These are phyloP conservation scores for Papiliotrema nemorosa DNA, from an alignment of 1,284 basidiomycete genomes.

Conservation along the genomic window DNA sequence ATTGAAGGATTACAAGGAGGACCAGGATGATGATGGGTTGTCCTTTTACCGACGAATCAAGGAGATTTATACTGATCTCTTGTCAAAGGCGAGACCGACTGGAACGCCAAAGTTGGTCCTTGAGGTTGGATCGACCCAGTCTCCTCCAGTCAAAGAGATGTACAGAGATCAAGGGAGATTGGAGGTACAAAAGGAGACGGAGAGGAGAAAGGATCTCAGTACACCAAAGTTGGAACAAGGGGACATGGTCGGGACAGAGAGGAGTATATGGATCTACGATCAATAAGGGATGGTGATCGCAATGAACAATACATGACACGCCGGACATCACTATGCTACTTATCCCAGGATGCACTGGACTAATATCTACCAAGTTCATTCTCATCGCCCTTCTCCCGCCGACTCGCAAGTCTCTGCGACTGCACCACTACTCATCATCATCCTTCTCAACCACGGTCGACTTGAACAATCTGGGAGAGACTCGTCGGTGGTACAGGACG, in stretches of 20 bases:
- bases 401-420: too few relatives aligned
- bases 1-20: conserved; percentile 4
- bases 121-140: conserved; percentile 10
- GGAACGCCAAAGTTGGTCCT: conserved; percentile 9
- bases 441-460: conserved; percentile 11
- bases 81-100: conserved; percentile 1
- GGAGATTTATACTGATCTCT: conserved; percentile 11
- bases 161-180: not conserved
- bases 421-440: conserved; percentile 2
- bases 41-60: conserved; percentile 15
- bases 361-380: too few relatives aligned
- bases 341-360: too few relatives aligned
- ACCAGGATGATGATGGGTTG: conserved; percentile 9
- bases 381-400: too few relatives aligned
- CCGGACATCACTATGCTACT: too few relatives aligned
- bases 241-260: conserved; percentile 18
- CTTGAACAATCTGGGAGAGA: conserved; percentile 18
- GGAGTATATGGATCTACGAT: conserved; percentile 16
- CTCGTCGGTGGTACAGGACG: conserved; percentile 13
- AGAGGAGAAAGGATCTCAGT: conserved; percentile 11
- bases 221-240: conserved; percentile 14
- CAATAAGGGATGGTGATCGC: too few relatives aligned
- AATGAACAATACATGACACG: too few relatives aligned
- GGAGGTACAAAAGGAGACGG: conserved; percentile 5
- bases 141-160: conserved; percentile 9